phyloP scores from a whole-genome alignment of 305 asterid genomes.

The Solanum hybrid region DNA sequence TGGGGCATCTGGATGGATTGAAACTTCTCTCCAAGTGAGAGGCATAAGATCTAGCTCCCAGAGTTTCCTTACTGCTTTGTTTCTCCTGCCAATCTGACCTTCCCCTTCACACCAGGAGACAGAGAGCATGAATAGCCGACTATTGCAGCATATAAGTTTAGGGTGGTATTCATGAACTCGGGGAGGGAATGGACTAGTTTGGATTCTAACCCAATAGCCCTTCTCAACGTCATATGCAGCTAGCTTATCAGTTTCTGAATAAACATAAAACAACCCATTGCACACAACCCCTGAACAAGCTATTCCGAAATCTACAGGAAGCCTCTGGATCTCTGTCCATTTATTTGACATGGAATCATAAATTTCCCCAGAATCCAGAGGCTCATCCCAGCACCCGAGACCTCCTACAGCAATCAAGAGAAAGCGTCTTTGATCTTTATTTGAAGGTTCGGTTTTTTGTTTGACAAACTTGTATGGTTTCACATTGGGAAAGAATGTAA shows the following conservation, averaged over 20 bases:
- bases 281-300: constrained; percentile 82
- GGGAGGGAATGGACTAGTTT: constrained; percentile 47
- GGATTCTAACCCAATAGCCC: constrained; percentile 76
- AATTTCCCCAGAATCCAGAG: constrained; percentile 67
- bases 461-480: constrained; percentile 30
- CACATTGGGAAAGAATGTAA: constrained; percentile 23
- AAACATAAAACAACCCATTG: constrained; percentile 49
- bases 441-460: constrained; percentile 33
- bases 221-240: constrained; percentile 61
- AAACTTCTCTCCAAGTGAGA: constrained; percentile 53
- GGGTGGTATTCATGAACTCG: constrained; percentile 90
- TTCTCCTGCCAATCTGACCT: constrained; percentile 85
- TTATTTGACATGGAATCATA: constrained; percentile 69
- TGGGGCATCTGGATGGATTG: constrained; percentile 87
- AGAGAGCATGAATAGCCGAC: constrained; percentile 62
- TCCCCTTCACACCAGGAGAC: constrained; percentile 98
- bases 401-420: constrained; percentile 84
- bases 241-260: constrained; percentile 73
- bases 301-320: constrained; percentile 71
- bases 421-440: constrained; percentile 36
- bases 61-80: constrained; percentile 83
- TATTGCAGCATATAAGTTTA: constrained; percentile 49
- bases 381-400: constrained; percentile 86
- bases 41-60: constrained; percentile 72
- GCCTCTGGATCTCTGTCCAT: constrained; percentile 80